These are phyloP conservation scores for Populus hybrid DNA, from an alignment of 441 rosid genomes.

Conservation along the genomic window DNA sequence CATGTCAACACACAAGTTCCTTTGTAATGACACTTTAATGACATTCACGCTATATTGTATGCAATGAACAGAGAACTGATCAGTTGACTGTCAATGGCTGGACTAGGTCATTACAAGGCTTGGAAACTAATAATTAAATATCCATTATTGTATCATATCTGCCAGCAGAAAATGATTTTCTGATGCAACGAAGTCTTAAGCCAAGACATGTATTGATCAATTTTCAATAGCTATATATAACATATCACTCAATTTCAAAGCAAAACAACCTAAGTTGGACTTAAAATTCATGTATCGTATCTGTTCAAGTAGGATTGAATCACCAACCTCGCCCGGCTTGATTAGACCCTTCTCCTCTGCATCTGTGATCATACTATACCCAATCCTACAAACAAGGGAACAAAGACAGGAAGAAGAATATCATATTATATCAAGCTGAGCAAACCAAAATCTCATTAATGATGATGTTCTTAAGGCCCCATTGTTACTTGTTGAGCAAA, in stretches of 20 bases:
- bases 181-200: not conserved
- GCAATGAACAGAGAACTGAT: too few relatives aligned
- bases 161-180: not conserved
- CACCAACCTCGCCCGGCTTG: constrained; percentile 49
- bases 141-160: not conserved
- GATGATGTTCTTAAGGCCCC: not conserved
- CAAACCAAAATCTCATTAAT: not conserved
- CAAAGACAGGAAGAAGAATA: not conserved
- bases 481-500: not conserved
- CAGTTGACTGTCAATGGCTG: not conserved
- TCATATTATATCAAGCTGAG: not conserved
- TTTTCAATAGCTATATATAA: not conserved
- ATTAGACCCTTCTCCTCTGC: constrained; percentile 60
- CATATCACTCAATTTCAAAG: not conserved
- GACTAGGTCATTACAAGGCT: not conserved
- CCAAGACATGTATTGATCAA: not conserved
- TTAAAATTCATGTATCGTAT: not conserved
- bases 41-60: too few relatives aligned
- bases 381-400: constrained; percentile 32
- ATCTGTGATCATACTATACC: constrained; percentile 19
- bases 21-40: too few relatives aligned
- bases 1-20: too few relatives aligned
- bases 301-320: constrained; percentile 7
- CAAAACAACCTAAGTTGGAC: not conserved
- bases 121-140: not conserved